Conservation (phyloP, 495 filamentous ascomycete genomes). For the Ascobolus immersus region DNA sequence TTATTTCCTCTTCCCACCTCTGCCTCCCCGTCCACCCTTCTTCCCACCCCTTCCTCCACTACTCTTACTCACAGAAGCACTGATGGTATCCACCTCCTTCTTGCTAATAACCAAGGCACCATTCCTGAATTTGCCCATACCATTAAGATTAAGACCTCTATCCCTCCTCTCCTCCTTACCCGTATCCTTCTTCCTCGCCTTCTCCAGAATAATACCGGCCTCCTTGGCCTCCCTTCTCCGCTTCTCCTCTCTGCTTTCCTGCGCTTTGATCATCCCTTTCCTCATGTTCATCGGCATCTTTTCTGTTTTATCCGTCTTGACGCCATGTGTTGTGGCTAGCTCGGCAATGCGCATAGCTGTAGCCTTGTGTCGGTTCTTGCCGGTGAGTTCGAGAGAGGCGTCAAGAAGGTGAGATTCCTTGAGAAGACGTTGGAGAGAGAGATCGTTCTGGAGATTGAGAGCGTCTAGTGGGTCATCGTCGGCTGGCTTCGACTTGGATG, state of each 20-base stretch:
- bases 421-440: constrained; percentile 69
- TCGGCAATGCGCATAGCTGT: constrained; percentile 56
- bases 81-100: constrained; percentile 46
- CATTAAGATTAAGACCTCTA: constrained; percentile 41
- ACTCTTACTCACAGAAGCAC: constrained; percentile 20
- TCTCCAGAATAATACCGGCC: constrained; percentile 76
- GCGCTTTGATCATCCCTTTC: constrained; percentile 49
- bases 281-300: constrained; percentile 61
- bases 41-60: constrained; percentile 10
- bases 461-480: constrained; percentile 26
- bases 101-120: constrained; percentile 58
- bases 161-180: constrained; percentile 25
- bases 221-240: constrained; percentile 57
- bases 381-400: constrained; percentile 31
- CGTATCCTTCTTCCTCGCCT: constrained; percentile 18
- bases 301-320: constrained; percentile 44
- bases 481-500: constrained; percentile 11
- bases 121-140: constrained; percentile 56
- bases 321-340: too few species aligned
- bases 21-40: constrained; percentile 12
- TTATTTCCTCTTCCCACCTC: constrained; percentile 13
- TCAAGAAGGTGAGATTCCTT: constrained; percentile 82
- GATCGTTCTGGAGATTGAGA: constrained; percentile 62
- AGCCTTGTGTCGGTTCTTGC: constrained; percentile 45
- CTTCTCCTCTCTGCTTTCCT: constrained; percentile 35